These are phyloP conservation scores for Phaffomyces antillensis DNA, from an alignment of 805 yeast species.

Conservation along the genomic window DNA sequence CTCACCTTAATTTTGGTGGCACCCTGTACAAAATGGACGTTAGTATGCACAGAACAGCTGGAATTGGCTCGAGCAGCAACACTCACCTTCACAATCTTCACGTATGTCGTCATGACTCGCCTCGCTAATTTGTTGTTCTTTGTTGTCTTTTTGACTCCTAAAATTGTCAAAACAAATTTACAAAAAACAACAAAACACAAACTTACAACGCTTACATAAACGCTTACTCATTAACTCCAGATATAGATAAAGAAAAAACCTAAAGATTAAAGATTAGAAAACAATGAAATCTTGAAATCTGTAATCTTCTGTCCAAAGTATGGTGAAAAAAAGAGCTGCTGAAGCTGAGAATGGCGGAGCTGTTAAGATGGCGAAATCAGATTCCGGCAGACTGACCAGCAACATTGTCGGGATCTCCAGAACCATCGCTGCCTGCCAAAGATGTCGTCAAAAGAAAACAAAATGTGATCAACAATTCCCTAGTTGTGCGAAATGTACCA, in stretches of 20 bases:
- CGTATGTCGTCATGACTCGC: slow-evolving; percentile 50
- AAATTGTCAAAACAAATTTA: too few species aligned
- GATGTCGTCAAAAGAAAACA: slow-evolving; percentile 67
- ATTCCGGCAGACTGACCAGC: slow-evolving; percentile 1
- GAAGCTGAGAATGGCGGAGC: background rate
- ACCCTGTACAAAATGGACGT: slow-evolving; percentile 30
- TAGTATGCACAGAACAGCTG: background rate
- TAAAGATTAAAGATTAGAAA: too few species aligned
- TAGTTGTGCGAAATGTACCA: slow-evolving; percentile 46
- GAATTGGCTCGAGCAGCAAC: background rate
- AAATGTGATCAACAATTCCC: slow-evolving; percentile 58
- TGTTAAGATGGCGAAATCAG: background rate
- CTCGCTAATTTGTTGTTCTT: background rate
- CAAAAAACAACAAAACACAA: too few species aligned
- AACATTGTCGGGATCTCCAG: slow-evolving; percentile 43
- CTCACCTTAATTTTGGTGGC: slow-evolving; percentile 57
- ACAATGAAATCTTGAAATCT: too few species aligned
- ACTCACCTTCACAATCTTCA: slow-evolving; percentile 62
- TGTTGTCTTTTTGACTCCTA: background rate
- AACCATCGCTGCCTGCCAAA: slow-evolving; percentile 75
- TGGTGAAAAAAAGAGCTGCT: background rate
- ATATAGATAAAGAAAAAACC: too few species aligned
- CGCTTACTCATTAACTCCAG: too few species aligned
- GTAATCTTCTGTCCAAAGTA: background rate
- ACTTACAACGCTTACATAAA: too few species aligned